phyloP scores from a whole-genome alignment of 2,329 filamentous ascomycete species.

The Stagonosporopsis vannaccii region DNA sequence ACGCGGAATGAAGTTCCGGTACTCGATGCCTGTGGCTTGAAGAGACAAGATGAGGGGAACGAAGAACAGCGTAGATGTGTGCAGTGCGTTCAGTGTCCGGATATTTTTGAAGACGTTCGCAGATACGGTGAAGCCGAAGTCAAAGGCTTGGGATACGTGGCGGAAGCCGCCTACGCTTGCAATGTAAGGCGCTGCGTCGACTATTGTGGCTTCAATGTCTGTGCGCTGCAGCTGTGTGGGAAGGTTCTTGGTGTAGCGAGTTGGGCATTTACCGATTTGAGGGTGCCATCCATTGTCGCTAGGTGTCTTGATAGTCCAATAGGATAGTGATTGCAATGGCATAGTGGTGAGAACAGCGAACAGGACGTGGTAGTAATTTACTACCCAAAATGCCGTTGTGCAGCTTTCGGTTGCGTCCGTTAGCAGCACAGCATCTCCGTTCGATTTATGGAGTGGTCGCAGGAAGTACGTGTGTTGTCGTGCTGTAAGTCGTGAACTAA shows the following conservation, averaged over 20 bases:
- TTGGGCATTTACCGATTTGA: conserved; percentile 4
- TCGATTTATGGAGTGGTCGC: too few species aligned
- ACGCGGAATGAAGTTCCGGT: conserved; percentile 3
- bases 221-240: conserved; percentile 1
- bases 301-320: conserved; percentile 9
- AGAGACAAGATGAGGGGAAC: not conserved
- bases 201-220: conserved; percentile 3
- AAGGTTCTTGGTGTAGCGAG: not conserved
- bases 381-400: too few species aligned
- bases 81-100: not conserved
- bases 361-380: too few species aligned
- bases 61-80: not conserved
- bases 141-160: conserved; percentile 7
- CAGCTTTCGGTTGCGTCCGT: too few species aligned
- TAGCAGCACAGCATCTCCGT: too few species aligned
- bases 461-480: not conserved
- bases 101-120: conserved; percentile 8
- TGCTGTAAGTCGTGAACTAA: not conserved
- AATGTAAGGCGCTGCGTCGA: conserved; percentile 8
- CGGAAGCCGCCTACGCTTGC: conserved; percentile 5
- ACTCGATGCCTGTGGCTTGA: conserved; percentile 4
- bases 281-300: conserved; percentile 7
- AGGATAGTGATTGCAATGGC: not conserved
- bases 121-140: conserved; percentile 7
- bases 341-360: not conserved